phyloP scores from a whole-genome alignment of 192 early-diverging fungal genomes.

The Linnemannia exigua region DNA sequence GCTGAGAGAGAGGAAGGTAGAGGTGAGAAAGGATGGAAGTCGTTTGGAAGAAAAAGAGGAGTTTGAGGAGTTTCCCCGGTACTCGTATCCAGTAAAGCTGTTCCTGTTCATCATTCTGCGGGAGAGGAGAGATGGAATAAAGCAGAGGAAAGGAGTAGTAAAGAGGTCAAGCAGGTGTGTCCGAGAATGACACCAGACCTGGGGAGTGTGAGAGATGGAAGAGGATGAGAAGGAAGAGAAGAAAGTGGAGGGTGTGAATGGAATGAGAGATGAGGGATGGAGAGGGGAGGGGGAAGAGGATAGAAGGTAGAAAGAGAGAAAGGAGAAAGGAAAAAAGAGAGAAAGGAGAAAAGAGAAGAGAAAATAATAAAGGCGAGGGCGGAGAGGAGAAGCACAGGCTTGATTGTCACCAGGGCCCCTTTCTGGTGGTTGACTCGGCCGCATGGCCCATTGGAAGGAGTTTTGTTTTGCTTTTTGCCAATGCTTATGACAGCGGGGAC shows the following conservation, averaged over 20 bases:
- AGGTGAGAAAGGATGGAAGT: neutral
- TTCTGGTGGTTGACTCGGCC: neutral
- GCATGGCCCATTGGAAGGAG: too few species aligned
- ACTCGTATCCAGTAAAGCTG: neutral
- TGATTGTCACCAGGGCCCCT: too few species aligned
- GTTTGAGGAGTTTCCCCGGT: neutral
- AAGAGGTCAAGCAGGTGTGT: neutral
- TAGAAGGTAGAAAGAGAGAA: neutral
- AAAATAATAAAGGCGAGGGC: neutral
- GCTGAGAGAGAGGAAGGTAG: neutral
- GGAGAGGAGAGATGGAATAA: neutral
- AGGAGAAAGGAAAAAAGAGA: neutral
- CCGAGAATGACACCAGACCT: neutral
- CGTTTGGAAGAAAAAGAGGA: neutral
- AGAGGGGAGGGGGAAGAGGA: neutral
- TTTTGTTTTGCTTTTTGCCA: too few species aligned
- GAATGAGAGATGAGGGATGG: neutral
- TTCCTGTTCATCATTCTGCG: neutral
- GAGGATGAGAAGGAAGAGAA: neutral
- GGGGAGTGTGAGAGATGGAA: neutral
- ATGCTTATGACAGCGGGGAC: too few species aligned
- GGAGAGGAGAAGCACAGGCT: slow-evolving; percentile 6
- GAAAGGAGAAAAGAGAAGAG: neutral
- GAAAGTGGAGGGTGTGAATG: neutral
- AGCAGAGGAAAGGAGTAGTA: neutral